Base-by-base conservation (phyloP, 1,284 basidiomycete genomes). In the Tremellales sp. region DNA sequence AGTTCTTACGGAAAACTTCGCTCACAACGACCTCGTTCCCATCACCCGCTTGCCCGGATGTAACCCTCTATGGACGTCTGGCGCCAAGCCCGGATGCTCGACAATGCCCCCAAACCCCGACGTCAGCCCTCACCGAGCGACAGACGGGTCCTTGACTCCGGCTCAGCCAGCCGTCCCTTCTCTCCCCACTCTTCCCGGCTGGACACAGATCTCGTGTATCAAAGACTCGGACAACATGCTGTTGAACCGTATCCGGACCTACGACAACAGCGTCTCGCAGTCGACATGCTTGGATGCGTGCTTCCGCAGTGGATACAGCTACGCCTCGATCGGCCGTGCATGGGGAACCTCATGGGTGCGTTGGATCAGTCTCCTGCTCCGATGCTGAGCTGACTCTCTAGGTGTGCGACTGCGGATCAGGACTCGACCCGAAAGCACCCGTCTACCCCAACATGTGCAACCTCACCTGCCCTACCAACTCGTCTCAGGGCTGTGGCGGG, bases 131-230 rank as follows among this genome's bases (percentile, higher is more conserved):
- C 52, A 67, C 43, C 52, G 27, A 5, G 57, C 56, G 21, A 60
- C 54, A 19, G 55, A 60, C 24, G 64, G 64, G 10, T 48, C 61
- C 7, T 40, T 48, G 17, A 43, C 56, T 21, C 47, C 53, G 13
- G 39, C 43, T 4, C 41, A 27, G 2, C 24, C 29, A 43, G 35
- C 54, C 11, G 49, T 40, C 25, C 21, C 27, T 40, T 17, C 35
- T 11, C 27, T 49, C 11, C 57, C 59, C 24, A 62, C 57, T 17
- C 45, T 42, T 0, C 48, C 51, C 1, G 65, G 58, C 1, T 68
- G 66, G 66, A 40, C 46, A n/a, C 22, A 51, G 19, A 33, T 62
- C n/a, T 57, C 48, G 1, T 70, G 67, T 49, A 48, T 61, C 21
- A n/a, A 33, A 4, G 56, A 58, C 44, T 46, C 42, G 21, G 12